These are phyloP conservation scores for Gastroboletus turbinatus DNA, from an alignment of 1,284 basidiomycete species.

Conservation along the genomic window DNA sequence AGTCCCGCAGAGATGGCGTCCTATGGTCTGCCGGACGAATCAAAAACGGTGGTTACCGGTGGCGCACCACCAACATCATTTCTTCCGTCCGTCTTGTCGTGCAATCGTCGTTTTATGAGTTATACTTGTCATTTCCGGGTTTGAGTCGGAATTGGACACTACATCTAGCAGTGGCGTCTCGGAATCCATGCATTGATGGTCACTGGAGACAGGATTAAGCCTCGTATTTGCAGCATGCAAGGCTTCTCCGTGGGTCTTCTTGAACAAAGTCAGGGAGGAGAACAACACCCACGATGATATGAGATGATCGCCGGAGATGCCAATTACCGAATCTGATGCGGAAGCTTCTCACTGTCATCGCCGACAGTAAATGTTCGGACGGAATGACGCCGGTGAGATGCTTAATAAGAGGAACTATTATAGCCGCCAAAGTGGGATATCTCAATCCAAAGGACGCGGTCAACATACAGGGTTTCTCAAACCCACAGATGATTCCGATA, in stretches of 20 bases:
- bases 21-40: neutral
- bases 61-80: neutral
- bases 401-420: neutral
- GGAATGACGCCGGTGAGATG: conserved; percentile 5
- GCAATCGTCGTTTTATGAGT: neutral
- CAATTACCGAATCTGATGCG: conserved; percentile 7
- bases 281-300: neutral
- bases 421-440: neutral
- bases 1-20: neutral
- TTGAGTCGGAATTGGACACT: neutral
- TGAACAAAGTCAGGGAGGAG: neutral
- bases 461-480: neutral
- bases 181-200: neutral
- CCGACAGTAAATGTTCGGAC: conserved; percentile 6
- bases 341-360: conserved; percentile 2
- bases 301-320: conserved; percentile 8
- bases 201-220: neutral
- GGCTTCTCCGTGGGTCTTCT: neutral
- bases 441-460: neutral
- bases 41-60: neutral
- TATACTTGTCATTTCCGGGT: neutral
- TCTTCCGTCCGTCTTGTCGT: neutral
- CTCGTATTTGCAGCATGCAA: neutral
- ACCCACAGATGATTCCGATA: neutral
- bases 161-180: neutral